A percentile compares a stretch with the other conserved stretches of the same genome.
These are phyloP conservation scores for Solanum corneliomulleri DNA, from an alignment of 257 asterid species.

Conservation along the genomic window DNA sequence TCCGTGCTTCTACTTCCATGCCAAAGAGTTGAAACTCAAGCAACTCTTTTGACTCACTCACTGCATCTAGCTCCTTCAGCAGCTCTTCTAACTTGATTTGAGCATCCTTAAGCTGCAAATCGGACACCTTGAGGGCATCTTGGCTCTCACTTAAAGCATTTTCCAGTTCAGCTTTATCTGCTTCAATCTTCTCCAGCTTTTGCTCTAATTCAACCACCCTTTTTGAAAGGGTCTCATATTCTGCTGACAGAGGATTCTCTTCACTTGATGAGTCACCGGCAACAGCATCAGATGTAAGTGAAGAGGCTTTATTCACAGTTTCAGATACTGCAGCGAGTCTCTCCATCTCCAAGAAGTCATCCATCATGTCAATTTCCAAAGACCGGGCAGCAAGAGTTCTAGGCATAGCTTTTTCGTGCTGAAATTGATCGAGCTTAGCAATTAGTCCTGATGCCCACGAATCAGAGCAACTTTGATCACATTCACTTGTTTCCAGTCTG, in stretches of 20 bases:
- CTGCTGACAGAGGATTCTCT: constrained; percentile 26
- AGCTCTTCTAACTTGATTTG: constrained; percentile 26
- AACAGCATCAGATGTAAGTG: constrained; percentile 14
- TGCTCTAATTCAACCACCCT: constrained; percentile 41
- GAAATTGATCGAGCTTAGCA: constrained; percentile 42
- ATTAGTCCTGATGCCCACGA: constrained; percentile 40
- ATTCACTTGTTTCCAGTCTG: constrained; percentile 18
- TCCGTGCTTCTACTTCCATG: constrained; percentile 52
- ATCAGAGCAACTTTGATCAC: constrained; percentile 25
- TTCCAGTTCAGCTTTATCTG: constrained; percentile 35
- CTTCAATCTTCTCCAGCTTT: constrained; percentile 34
- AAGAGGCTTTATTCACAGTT: constrained; percentile 18
- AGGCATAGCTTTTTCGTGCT: constrained; percentile 29
- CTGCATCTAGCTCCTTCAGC: constrained; percentile 29
- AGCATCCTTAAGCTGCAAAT: constrained; percentile 22
- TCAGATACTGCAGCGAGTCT: constrained; percentile 59
- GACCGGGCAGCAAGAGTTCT: constrained; percentile 20
- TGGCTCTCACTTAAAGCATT: constrained; percentile 23
- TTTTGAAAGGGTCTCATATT: constrained; percentile 28
- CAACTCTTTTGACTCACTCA: constrained; percentile 33
- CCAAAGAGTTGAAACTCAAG: constrained; percentile 42
- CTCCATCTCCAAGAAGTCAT: constrained; percentile 89
- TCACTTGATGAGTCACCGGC: constrained; percentile 13
- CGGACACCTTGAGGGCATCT: constrained; percentile 24
- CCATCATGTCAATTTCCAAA: constrained; percentile 62